A percentile compares a stretch with the other conserved stretches of the same genome.
These are phyloP conservation scores for Colletotrichum endophyticum DNA, from an alignment of 2,329 filamentous ascomycete species.

Conservation along the genomic window DNA sequence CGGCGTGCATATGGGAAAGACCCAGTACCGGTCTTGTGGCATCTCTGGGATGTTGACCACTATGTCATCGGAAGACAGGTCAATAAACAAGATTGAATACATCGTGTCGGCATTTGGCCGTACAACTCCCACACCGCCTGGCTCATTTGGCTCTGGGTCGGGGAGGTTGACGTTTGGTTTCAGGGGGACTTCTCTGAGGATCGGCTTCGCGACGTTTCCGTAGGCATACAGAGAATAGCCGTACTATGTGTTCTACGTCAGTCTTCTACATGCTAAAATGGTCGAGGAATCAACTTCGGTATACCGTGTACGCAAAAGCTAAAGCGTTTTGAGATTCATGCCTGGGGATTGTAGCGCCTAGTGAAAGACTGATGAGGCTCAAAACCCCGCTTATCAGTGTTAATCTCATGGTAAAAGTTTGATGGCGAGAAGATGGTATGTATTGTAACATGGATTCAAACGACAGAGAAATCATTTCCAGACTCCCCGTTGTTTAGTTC, in stretches of 20 bases:
- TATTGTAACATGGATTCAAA: fast-evolving
- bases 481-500: fast-evolving
- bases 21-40: neutral
- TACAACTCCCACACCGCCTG: neutral
- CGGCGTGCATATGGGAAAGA: neutral
- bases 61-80: neutral
- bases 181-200: neutral
- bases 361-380: neutral
- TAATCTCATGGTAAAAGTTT: neutral
- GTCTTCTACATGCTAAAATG: neutral
- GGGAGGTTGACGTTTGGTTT: neutral
- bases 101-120: neutral
- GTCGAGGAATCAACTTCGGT: fast-evolving
- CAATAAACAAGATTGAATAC: neutral
- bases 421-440: neutral
- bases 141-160: neutral
- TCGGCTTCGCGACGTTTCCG: neutral
- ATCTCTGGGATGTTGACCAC: neutral
- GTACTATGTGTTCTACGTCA: neutral
- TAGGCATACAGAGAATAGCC: neutral
- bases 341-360: neutral
- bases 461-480: fast-evolving
- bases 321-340: neutral
- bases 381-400: fast-evolving
- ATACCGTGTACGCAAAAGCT: neutral